These are phyloP conservation scores for Parastagonospora avenae DNA, from an alignment of 2,329 filamentous ascomycete genomes.

Conservation along the genomic window DNA sequence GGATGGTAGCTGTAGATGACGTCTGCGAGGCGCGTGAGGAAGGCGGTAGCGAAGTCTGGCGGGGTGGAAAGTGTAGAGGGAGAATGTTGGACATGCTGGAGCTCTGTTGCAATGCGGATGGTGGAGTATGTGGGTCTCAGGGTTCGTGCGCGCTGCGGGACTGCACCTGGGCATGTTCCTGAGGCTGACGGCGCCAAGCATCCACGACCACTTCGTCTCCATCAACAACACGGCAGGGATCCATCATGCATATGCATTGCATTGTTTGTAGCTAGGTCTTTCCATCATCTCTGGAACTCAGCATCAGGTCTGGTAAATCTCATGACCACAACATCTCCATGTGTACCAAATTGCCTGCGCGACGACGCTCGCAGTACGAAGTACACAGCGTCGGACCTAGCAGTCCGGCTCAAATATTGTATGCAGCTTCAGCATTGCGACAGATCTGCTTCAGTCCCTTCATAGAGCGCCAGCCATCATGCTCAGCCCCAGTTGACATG, in stretches of 20 bases:
- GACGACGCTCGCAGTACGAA: too few relatives aligned
- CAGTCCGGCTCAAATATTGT: background rate
- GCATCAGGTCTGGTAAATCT: background rate
- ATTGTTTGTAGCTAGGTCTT: background rate
- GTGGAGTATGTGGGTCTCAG: constrained; percentile 26
- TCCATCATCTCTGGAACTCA: background rate
- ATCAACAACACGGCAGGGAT: background rate
- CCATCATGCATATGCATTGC: background rate
- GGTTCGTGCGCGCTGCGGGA: constrained; percentile 20
- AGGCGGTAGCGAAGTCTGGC: constrained; percentile 11
- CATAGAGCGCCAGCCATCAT: constrained; percentile 18
- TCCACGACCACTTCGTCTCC: background rate
- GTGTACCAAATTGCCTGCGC: too few relatives aligned
- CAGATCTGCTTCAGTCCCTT: constrained; percentile 13
- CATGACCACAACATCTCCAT: too few relatives aligned
- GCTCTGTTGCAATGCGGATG: constrained; percentile 11
- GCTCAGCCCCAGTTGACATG: constrained; percentile 17
- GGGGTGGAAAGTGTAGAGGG: constrained; percentile 21
- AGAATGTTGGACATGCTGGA: constrained; percentile 28
- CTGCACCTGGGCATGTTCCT: constrained; percentile 7
- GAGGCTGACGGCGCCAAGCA: constrained; percentile 17
- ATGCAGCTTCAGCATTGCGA: constrained; percentile 8
- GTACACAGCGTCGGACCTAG: background rate
- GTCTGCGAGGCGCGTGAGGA: constrained; percentile 4
- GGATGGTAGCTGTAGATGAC: constrained; percentile 8